A percentile compares a stretch with the other conserved stretches of the same genome.
phyloP scores from a whole-genome alignment of 768 basidiomycete species.

The Ephemerocybe angulata region DNA sequence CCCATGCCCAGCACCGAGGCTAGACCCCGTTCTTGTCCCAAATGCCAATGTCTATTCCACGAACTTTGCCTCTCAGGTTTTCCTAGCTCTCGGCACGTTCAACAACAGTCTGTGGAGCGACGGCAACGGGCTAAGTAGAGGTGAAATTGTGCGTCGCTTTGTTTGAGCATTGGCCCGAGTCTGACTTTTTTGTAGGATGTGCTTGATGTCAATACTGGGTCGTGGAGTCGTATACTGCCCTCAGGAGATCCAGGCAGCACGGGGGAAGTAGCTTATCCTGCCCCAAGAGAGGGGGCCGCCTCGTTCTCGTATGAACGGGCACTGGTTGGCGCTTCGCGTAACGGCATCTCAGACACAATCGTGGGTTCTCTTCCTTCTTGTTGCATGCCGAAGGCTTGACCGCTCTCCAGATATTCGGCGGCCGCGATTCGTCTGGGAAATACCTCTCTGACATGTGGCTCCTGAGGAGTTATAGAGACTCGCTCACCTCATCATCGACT shows the following conservation, averaged over 20 bases:
- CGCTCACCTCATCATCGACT: conserved; percentile 49
- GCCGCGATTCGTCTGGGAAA: conserved; percentile 60
- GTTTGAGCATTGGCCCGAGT: neutral
- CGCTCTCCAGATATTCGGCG: conserved; percentile 59
- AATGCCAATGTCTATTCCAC: conserved; percentile 57
- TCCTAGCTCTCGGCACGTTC: conserved; percentile 66
- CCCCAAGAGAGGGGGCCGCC: conserved; percentile 67
- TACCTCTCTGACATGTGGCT: conserved; percentile 78
- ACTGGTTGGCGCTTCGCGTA: conserved; percentile 53
- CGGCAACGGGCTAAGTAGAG: conserved; percentile 51
- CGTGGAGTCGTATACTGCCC: conserved; percentile 72
- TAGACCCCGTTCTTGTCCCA: conserved; percentile 54
- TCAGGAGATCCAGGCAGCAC: conserved; percentile 67
- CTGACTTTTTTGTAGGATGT: conserved; percentile 43
- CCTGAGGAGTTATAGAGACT: conserved; percentile 66
- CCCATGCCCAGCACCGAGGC: conserved; percentile 63
- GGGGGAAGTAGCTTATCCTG: conserved; percentile 50
- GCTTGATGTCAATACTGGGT: conserved; percentile 54
- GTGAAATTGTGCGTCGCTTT: conserved; percentile 62
- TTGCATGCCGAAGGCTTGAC: neutral
- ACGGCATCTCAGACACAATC: conserved; percentile 59
- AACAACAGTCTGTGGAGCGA: conserved; percentile 67
- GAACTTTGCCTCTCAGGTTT: conserved; percentile 59
- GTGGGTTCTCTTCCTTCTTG: conserved; percentile 27
- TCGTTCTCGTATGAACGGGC: conserved; percentile 51